phyloP scores from a whole-genome alignment of 768 basidiomycete genomes.

The Suillus plorans region DNA sequence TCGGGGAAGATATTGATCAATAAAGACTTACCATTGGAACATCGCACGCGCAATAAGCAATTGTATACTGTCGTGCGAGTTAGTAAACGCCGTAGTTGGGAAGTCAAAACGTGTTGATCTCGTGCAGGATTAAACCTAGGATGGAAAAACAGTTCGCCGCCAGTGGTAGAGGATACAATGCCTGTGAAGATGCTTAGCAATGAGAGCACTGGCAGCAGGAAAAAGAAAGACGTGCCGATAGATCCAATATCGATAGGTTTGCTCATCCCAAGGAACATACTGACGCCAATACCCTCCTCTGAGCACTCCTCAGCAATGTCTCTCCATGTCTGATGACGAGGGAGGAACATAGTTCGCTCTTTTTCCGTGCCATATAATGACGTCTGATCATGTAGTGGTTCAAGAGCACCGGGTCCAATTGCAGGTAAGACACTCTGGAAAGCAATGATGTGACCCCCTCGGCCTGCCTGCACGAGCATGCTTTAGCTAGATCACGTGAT shows the following conservation, averaged over 20 bases:
- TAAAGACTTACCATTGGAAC: conserved; percentile 67
- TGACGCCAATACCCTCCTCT: conserved; percentile 87
- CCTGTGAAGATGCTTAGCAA: conserved; percentile 39
- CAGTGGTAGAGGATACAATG: conserved; percentile 67
- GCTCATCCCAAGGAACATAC: conserved; percentile 80
- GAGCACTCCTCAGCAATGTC: conserved; percentile 86
- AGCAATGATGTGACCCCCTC: conserved; percentile 74
- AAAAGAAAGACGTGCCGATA: conserved; percentile 52
- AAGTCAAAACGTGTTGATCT: conserved; percentile 64
- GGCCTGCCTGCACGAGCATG: conserved; percentile 45
- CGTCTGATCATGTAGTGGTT: conserved; percentile 55
- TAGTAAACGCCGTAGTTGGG: conserved; percentile 73
- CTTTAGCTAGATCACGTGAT: conserved; percentile 3
- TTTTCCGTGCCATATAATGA: conserved; percentile 81
- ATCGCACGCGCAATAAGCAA: conserved; percentile 77
- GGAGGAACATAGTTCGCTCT: conserved; percentile 75
- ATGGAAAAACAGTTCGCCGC: conserved; percentile 90
- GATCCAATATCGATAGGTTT: conserved; percentile 85
- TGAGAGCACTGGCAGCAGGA: conserved; percentile 3
- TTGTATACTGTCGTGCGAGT: conserved; percentile 75
- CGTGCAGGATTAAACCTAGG: conserved; percentile 79
- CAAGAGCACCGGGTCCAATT: conserved; percentile 70
- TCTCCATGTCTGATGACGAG: conserved; percentile 79
- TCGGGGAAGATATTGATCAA: neutral
- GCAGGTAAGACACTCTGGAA: conserved; percentile 74